phyloP scores from a whole-genome alignment of 2,329 filamentous ascomycete species.

The Botrytis byssoidea region DNA sequence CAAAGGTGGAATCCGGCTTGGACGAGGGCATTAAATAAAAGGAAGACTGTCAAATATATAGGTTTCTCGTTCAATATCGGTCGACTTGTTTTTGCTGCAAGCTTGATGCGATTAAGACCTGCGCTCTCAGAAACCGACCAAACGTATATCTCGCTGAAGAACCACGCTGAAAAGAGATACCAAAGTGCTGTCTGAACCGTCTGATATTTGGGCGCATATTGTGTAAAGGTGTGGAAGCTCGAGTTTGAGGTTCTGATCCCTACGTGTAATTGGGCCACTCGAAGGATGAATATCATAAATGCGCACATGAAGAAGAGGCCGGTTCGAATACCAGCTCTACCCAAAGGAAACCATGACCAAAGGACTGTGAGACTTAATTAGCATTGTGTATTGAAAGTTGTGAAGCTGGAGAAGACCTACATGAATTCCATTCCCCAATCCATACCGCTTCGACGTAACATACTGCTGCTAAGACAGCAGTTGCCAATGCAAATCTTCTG shows the following conservation, averaged over 20 bases:
- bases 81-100: conserved; percentile 67
- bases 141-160: conserved; percentile 80
- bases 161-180: conserved; percentile 73
- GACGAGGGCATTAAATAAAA: conserved; percentile 65
- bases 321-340: conserved; percentile 71
- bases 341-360: conserved; percentile 85
- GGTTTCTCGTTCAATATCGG: conserved; percentile 81
- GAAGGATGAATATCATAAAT: conserved; percentile 77
- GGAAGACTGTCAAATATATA: conserved; percentile 72
- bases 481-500: conserved; percentile 78
- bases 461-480: conserved; percentile 64
- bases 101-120: conserved; percentile 71
- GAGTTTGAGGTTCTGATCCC: conserved; percentile 70
- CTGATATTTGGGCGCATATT: conserved; percentile 52
- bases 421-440: conserved; percentile 66
- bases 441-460: conserved; percentile 72
- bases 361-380: conserved; percentile 54
- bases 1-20: conserved; percentile 70
- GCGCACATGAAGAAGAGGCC: conserved; percentile 72
- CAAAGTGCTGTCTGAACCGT: conserved; percentile 70
- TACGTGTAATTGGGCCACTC: conserved; percentile 79
- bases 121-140: conserved; percentile 61
- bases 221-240: conserved; percentile 61
- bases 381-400: not conserved
- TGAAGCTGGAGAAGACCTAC: conserved; percentile 38